Evolutionary conservation across 257 asterid species (phyloP), one percentile per base, ranked within the genome.

Genomic region (Petunia axillaris): DNA sequence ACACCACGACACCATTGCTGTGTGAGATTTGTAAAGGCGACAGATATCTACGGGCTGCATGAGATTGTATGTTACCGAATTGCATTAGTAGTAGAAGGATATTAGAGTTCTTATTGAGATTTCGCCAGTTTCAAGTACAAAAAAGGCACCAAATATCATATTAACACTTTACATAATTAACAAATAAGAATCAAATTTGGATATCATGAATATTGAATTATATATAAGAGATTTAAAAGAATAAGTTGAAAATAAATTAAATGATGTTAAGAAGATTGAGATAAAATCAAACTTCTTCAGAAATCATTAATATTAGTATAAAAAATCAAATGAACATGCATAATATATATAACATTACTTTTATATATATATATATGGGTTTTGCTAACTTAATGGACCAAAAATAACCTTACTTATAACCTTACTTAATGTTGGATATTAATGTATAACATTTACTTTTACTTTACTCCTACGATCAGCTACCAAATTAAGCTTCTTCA

Each of bases 1-100:
- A 91, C 94, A 91, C 94, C 94, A 90, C 93, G 92, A 91, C 64
- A 90, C 93, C 92, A 1, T 25, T 25, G 25, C 25, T 25, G 25
- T 25, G 25, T 25, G 25, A 25, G 25, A 25, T 25, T 25, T 25
- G 25, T 25, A 25, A 25, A 25, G 25, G 25, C 25, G 25, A 25
- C 25, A 0, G 0, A 25, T 25, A 25, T 25, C 25, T 25, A 25
- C 25, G 25, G 11, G 53, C 6, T 48, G 2, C 6, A 48, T 48
- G 9, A 48, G 54, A 11, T 48, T 48, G 55, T 52, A 8, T 52
- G 55, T 52, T 13, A 4, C 13, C 25, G 25, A 13, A 54, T 54
- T 54, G 13, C 59, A 54, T 4, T 9, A 13, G 59, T 54, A 14
- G 14, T 4, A 54, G 10, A 52, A 6, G 59, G 16, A 54, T 54